A percentile compares a stretch with the other conserved stretches of the same genome.
phyloP scores from a whole-genome alignment of 257 asterid genomes.

The Echium plantagineum region DNA sequence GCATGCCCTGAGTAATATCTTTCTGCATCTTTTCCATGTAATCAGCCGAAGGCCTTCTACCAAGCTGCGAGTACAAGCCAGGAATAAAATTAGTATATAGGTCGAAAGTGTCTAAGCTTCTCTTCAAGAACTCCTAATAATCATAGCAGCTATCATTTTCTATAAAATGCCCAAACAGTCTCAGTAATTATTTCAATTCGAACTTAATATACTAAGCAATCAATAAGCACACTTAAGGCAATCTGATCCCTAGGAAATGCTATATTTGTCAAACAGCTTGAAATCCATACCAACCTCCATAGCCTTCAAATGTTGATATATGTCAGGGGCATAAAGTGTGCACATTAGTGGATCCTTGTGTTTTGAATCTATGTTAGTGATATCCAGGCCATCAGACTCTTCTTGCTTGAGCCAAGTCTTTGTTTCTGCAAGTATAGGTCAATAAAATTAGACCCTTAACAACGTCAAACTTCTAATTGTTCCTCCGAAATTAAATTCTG shows the following conservation, averaged over 20 bases:
- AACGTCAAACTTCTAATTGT: not conserved
- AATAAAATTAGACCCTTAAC: constrained; percentile 14
- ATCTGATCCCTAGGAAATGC: no score
- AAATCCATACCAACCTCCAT: constrained; percentile 54
- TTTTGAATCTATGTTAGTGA: constrained; percentile 60
- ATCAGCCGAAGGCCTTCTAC: constrained; percentile 49
- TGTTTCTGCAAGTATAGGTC: constrained; percentile 37
- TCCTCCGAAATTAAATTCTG: no score
- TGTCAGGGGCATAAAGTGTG: constrained; percentile 78
- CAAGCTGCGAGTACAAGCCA: constrained; percentile 39
- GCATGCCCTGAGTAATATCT: constrained; percentile 61
- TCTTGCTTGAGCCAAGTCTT: constrained; percentile 17
- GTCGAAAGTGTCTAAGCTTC: not conserved
- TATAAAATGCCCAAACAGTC: no score
- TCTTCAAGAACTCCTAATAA: not conserved
- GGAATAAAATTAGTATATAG: constrained; percentile 1
- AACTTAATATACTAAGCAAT: not conserved
- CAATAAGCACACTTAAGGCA: not conserved
- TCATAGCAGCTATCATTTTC: not conserved
- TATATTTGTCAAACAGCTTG: not conserved
- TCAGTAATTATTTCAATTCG: no score
- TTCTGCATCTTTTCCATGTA: constrained; percentile 72
- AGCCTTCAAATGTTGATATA: constrained; percentile 46
- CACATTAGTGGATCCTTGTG: constrained; percentile 85
- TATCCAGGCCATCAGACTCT: constrained; percentile 34